phyloP scores from a whole-genome alignment of 2,329 filamentous ascomycete genomes.

The Stemphylium beticola region DNA sequence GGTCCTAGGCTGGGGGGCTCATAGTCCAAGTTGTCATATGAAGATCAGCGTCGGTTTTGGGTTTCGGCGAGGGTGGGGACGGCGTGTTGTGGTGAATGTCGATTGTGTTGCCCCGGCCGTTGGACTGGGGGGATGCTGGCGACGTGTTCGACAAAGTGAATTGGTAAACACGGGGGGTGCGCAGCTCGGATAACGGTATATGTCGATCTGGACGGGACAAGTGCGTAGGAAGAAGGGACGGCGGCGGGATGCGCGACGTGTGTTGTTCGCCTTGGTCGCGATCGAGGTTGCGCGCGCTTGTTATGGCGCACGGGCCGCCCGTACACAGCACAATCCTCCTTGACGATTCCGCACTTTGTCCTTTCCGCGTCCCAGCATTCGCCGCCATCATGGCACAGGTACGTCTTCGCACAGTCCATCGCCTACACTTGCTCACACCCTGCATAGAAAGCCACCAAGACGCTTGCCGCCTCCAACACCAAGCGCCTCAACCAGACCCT shows the following conservation, averaged over 20 bases:
- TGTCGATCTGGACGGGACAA: constrained; percentile 6
- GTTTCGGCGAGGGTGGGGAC: constrained; percentile 9
- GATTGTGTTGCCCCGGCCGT: constrained; percentile 27
- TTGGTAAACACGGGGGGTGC: constrained; percentile 40
- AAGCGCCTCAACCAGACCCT: constrained; percentile 81
- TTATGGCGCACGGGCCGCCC: constrained; percentile 3
- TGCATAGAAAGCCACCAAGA: constrained; percentile 59
- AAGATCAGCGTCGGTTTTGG: not conserved
- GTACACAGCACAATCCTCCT: constrained; percentile 4
- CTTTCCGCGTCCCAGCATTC: not conserved
- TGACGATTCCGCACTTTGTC: not conserved
- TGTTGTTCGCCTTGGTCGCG: constrained; percentile 6
- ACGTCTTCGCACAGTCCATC: not conserved
- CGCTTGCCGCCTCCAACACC: constrained; percentile 78
- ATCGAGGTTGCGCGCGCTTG: constrained; percentile 9
- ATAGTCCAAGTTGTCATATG: constrained; percentile 4
- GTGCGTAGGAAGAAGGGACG: not conserved
- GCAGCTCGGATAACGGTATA: constrained; percentile 14
- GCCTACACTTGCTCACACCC: constrained; percentile 1
- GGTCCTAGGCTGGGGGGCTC: constrained; percentile 7
- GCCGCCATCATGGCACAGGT: constrained; percentile 13
- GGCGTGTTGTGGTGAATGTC: constrained; percentile 13
- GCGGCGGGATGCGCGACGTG: constrained; percentile 4
- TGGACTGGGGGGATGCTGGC: constrained; percentile 5
- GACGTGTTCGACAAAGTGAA: constrained; percentile 46